Percentiles rank a stretch among this genome's conserved stretches.
These are phyloP conservation scores for Fusarium nurragi DNA, from an alignment of 2,329 filamentous ascomycete species.

Conservation along the genomic window DNA sequence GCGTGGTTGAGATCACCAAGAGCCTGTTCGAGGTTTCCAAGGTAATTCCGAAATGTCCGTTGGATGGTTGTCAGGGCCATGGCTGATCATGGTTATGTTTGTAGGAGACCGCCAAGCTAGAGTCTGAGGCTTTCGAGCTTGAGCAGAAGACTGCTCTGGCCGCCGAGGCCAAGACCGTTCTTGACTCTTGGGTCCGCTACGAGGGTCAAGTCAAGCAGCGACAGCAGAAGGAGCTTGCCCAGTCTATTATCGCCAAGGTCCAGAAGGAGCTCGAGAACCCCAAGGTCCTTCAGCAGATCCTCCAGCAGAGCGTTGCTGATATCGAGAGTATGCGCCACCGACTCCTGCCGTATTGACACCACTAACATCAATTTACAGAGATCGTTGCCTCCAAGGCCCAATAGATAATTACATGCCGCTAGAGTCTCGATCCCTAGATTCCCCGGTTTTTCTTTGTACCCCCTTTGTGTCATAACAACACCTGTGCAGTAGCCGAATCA, in stretches of 20 bases:
- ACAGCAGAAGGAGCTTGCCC: constrained; percentile 95
- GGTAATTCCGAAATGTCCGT: constrained; percentile 62
- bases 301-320: constrained; percentile 94
- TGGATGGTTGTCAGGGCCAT: constrained; percentile 13
- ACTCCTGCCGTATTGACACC: not conserved
- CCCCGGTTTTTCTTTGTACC: constrained; percentile 62
- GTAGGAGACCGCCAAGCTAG: constrained; percentile 95
- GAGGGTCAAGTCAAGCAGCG: constrained; percentile 98
- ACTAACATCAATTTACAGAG: constrained; percentile 58
- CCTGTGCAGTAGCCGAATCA: constrained; percentile 70
- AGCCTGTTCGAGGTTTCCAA: constrained; percentile 96
- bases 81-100: constrained; percentile 42
- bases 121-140: constrained; percentile 95
- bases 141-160: constrained; percentile 95
- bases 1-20: constrained; percentile 97
- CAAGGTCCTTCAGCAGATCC: constrained; percentile 95
- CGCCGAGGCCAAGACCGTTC: constrained; percentile 90
- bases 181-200: constrained; percentile 99
- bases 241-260: constrained; percentile 95
- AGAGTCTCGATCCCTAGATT: constrained; percentile 51
- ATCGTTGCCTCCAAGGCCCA: constrained; percentile 71
- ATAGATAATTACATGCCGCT: constrained; percentile 59
- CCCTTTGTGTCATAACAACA: constrained; percentile 62
- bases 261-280: constrained; percentile 99
- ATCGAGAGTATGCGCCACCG: constrained; percentile 79